A percentile compares a stretch with the other conserved stretches of the same genome.
These are phyloP conservation scores for Pelargonium hybrid DNA, from an alignment of 441 rosid species.

Conservation along the genomic window DNA sequence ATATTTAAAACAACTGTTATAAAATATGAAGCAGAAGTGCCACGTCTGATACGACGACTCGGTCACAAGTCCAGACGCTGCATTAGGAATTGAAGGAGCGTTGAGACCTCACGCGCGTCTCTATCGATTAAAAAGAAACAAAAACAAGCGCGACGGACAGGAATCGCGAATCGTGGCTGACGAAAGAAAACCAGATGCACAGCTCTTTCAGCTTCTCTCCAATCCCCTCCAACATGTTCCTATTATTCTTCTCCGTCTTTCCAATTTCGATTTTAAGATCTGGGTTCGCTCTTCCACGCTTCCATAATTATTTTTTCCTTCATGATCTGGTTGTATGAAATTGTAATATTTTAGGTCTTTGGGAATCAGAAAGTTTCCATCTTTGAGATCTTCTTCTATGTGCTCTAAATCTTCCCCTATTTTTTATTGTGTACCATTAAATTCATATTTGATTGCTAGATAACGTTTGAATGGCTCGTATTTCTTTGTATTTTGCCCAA, in stretches of 20 bases:
- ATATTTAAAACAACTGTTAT: too few species aligned
- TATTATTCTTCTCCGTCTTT: background rate
- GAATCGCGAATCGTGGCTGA: constrained; percentile 2
- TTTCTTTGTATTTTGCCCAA: background rate
- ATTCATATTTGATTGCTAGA: background rate
- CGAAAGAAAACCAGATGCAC: constrained; percentile 44
- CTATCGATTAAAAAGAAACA: background rate
- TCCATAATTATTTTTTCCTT: constrained; percentile 1
- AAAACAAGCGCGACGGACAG: background rate
- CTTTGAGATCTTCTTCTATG: background rate
- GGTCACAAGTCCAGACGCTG: background rate
- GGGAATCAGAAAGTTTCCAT: background rate
- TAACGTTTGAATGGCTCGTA: background rate
- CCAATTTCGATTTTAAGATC: background rate
- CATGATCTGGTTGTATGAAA: constrained; percentile 6
- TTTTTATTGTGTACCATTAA: background rate
- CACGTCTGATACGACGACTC: background rate
- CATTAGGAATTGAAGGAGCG: background rate
- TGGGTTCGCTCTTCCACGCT: background rate
- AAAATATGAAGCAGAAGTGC: too few species aligned
- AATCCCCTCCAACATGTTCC: constrained; percentile 54
- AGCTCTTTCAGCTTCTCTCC: constrained; percentile 59
- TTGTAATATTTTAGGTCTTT: background rate
- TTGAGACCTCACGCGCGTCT: background rate
- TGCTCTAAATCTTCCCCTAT: background rate